phyloP scores from a whole-genome alignment of 163 green algal species.

The Trebouxiophyceae sp. region DNA sequence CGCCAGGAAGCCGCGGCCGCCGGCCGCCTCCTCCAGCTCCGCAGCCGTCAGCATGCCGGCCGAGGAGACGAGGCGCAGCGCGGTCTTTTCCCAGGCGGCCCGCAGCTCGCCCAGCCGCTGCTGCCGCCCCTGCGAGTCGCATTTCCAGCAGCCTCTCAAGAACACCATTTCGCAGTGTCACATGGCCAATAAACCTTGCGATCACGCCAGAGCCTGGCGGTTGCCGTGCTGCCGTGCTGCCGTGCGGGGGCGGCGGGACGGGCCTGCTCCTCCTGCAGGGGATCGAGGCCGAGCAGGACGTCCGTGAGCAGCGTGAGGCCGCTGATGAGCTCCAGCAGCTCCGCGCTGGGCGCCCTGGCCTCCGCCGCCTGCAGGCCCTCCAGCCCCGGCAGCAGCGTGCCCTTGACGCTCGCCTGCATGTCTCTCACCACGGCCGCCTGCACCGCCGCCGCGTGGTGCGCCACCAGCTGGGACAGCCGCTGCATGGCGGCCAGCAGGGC shows the following conservation, averaged over 20 bases:
- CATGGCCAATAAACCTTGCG: too few species aligned
- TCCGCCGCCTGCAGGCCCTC: background rate
- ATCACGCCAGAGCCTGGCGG: too few species aligned
- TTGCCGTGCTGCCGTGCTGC: too few species aligned
- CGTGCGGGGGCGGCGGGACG: too few species aligned
- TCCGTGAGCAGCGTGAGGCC: background rate
- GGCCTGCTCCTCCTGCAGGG: too few species aligned
- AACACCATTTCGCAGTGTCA: too few species aligned
- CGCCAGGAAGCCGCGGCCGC: background rate
- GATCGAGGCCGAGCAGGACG: too few species aligned
- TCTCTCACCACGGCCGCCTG: background rate
- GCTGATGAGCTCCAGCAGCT: background rate
- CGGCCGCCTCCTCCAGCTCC: background rate
- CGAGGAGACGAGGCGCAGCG: background rate
- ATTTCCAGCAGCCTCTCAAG: too few species aligned
- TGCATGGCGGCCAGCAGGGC: conserved; percentile 12
- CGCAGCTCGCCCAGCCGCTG: too few species aligned
- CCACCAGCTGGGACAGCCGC: background rate
- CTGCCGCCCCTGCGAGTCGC: too few species aligned
- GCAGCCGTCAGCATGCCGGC: background rate
- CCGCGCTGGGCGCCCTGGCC: background rate
- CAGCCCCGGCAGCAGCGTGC: background rate
- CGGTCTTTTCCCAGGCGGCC: background rate
- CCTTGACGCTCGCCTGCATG: background rate
- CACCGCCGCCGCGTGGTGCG: background rate